A percentile compares a stretch with the other conserved stretches of the same genome.
phyloP scores from a whole-genome alignment of 2,329 filamentous ascomycete genomes.

The Dactylellina sp. region DNA sequence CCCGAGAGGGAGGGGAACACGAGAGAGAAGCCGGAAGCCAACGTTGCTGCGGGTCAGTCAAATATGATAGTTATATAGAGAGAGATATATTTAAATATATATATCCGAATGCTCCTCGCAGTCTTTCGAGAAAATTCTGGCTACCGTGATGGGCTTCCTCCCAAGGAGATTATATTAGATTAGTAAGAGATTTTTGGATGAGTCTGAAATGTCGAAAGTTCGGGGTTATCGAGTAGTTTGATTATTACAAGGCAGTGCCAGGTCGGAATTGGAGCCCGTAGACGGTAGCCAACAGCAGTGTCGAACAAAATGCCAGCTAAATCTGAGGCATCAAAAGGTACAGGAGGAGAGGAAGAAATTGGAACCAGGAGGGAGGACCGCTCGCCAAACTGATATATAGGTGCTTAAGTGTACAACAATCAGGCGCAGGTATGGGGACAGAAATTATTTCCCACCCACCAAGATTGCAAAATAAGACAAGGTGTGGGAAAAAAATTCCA shows the following conservation, averaged over 20 bases:
- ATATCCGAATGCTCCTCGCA: conserved; percentile 11
- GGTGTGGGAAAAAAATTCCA: conserved; percentile 47
- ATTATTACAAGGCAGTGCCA: conserved; percentile 29
- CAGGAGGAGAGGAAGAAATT: conserved; percentile 42
- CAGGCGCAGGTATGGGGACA: conserved; percentile 45
- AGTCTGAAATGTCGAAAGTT: conserved; percentile 32
- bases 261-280: conserved; percentile 47
- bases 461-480: conserved; percentile 41
- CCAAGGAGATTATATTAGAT: conserved; percentile 11
- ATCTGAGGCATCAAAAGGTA: conserved; percentile 48
- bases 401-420: conserved; percentile 54
- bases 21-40: conserved; percentile 7
- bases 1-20: conserved; percentile 26
- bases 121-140: conserved; percentile 54
- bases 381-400: conserved; percentile 55
- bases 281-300: conserved; percentile 52
- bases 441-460: conserved; percentile 49
- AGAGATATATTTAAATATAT: conserved; percentile 16
- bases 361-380: conserved; percentile 39
- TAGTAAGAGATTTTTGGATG: conserved; percentile 31
- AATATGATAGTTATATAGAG: conserved; percentile 27
- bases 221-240: conserved; percentile 37
- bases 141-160: conserved; percentile 42
- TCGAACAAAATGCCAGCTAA: conserved; percentile 46
- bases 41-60: conserved; percentile 16